phyloP scores from a whole-genome alignment of 306 rosid species.

The Elaeagnus macrophylla region DNA sequence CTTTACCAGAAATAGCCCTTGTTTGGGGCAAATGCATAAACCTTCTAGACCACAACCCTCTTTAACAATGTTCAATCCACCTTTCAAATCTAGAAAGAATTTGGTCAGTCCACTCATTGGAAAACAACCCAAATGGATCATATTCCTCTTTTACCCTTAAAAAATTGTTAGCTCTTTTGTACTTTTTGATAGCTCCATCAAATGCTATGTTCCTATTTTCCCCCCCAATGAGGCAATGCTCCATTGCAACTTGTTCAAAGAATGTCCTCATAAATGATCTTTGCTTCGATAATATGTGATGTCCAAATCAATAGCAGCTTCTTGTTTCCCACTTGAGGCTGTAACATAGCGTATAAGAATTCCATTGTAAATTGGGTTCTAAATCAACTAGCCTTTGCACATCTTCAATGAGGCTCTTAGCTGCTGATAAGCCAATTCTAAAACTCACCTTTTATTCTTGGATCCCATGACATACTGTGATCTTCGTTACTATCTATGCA shows the following conservation, averaged over 20 bases:
- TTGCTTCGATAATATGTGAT: conserved; percentile 39
- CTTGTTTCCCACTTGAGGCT: conserved; percentile 26
- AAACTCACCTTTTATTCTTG: conserved; percentile 21
- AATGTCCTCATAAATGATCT: conserved; percentile 56
- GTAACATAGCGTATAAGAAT: conserved; percentile 28
- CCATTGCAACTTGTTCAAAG: conserved; percentile 57
- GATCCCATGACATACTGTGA: background rate
- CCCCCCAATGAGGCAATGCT: conserved; percentile 81
- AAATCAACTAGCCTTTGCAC: conserved; percentile 22
- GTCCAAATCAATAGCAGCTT: conserved; percentile 4
- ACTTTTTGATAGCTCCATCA: conserved; percentile 38
- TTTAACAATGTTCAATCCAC: conserved; percentile 25
- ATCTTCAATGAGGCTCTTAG: conserved; percentile 24
- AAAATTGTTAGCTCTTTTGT: conserved; percentile 27
- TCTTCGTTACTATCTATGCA: background rate
- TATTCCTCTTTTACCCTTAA: conserved; percentile 36
- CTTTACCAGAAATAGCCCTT: conserved; percentile 49
- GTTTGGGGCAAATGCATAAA: conserved; percentile 59
- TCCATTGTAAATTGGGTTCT: conserved; percentile 22
- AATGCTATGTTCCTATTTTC: conserved; percentile 62
- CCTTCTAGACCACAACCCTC: conserved; percentile 82
- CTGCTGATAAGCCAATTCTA: conserved; percentile 9
- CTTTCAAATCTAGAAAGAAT: conserved; percentile 52
- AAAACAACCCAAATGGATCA: conserved; percentile 54
- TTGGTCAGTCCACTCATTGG: conserved; percentile 65